Evolutionary conservation across 2,329 filamentous ascomycete species (phyloP).

Genomic region (Phialemoniopsis sp.): DNA sequence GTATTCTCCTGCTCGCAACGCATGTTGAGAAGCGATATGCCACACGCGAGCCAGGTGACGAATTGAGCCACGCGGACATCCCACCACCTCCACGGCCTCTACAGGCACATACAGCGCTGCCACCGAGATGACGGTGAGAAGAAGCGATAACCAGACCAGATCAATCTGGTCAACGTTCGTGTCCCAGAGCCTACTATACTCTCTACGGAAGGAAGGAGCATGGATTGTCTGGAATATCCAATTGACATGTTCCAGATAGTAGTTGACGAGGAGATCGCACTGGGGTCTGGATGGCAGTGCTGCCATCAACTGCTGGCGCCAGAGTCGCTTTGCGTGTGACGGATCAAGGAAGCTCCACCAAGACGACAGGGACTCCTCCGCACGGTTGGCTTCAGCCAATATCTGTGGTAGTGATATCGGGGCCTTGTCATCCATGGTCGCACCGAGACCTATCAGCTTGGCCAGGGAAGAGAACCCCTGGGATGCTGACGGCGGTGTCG

Average conservation of each 20-base stretch:
- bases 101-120: slow-evolving; percentile 19
- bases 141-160: slow-evolving; percentile 21
- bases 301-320: slow-evolving; percentile 9
- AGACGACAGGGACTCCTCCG: background rate
- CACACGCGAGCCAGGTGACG: slow-evolving; percentile 18
- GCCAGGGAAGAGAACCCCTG: too few relatives aligned
- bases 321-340: slow-evolving; percentile 5
- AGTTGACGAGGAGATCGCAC: slow-evolving; percentile 18
- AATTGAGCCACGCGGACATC: slow-evolving; percentile 7
- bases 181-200: slow-evolving; percentile 20
- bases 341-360: slow-evolving; percentile 7
- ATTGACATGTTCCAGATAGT: slow-evolving; percentile 23
- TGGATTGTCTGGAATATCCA: slow-evolving; percentile 19
- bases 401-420: too few relatives aligned
- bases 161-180: slow-evolving; percentile 16
- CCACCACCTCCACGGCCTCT: slow-evolving; percentile 14
- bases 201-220: slow-evolving; percentile 10
- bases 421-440: too few relatives aligned
- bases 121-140: slow-evolving; percentile 20
- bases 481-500: too few relatives aligned
- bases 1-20: slow-evolving; percentile 18
- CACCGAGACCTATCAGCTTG: too few relatives aligned
- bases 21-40: slow-evolving; percentile 20
- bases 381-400: too few relatives aligned
- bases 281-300: slow-evolving; percentile 8